phyloP scores from a whole-genome alignment of 768 basidiomycete genomes.

The Trametes cubensis region DNA sequence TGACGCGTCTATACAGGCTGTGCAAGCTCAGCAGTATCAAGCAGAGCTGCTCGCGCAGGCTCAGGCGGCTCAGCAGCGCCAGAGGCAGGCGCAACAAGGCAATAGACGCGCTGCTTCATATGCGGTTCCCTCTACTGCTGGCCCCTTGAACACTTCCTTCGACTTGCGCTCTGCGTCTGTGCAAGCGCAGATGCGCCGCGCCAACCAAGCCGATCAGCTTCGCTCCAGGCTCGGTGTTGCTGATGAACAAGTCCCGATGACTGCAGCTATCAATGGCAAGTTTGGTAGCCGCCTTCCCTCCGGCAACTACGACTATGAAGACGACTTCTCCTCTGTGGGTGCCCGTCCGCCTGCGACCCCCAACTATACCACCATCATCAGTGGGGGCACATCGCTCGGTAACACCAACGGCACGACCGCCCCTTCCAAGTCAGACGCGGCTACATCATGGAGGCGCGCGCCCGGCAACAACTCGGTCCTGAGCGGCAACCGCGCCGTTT shows the following conservation, averaged over 20 bases:
- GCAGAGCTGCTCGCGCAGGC: conserved; percentile 68
- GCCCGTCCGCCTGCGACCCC: conserved; percentile 54
- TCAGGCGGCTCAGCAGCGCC: conserved; percentile 56
- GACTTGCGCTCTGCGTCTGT: conserved; percentile 61
- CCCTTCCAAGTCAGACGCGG: conserved; percentile 76
- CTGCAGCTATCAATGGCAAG: conserved; percentile 74
- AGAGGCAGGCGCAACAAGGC: conserved; percentile 52
- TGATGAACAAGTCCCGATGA: conserved; percentile 77
- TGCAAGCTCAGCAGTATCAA: conserved; percentile 78
- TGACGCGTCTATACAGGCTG: conserved; percentile 43
- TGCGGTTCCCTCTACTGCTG: conserved; percentile 73
- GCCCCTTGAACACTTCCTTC: conserved; percentile 63
- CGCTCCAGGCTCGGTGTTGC: conserved; percentile 59
- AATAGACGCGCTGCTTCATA: conserved; percentile 53
- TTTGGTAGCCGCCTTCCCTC: conserved; percentile 68
- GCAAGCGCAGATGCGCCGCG: conserved; percentile 65
- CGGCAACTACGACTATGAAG: conserved; percentile 46
- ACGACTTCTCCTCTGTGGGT: conserved; percentile 32
- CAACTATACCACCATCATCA: conserved; percentile 66
- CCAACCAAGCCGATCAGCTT: conserved; percentile 68
- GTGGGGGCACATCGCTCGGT: conserved; percentile 71
- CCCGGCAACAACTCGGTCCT: conserved; percentile 71
- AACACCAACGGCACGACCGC: conserved; percentile 43
- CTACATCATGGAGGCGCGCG: conserved; percentile 79
- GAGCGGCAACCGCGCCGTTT: conserved; percentile 61